Conservation (phyloP, 768 basidiomycete genomes). For the Psilocybe sp. region DNA sequence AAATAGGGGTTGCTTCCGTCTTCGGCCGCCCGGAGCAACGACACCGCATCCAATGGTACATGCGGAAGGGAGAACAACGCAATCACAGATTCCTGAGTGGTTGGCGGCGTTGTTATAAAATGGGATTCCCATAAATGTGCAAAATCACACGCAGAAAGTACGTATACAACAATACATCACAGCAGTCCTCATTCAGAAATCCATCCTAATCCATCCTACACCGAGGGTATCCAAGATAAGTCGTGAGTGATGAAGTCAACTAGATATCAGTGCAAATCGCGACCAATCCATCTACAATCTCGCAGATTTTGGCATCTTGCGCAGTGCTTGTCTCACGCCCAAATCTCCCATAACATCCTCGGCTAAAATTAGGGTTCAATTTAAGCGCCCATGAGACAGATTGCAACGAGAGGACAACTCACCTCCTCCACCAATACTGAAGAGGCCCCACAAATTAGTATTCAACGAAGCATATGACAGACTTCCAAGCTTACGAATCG, state of each 20-base stretch:
- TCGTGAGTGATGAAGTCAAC: background rate
- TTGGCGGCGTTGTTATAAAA: no score
- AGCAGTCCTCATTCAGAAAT: no score
- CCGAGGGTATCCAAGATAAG: no score
- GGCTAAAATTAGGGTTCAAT: conserved; percentile 32
- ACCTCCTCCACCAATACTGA: conserved; percentile 66
- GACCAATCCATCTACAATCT: conserved; percentile 5
- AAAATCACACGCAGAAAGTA: no score
- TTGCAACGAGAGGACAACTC: conserved; percentile 3
- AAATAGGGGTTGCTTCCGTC: no score
- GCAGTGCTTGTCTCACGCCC: conserved; percentile 70
- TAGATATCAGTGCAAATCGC: background rate
- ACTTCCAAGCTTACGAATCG: conserved; percentile 43
- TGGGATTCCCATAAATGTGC: no score
- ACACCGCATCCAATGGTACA: no score
- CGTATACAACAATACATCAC: no score
- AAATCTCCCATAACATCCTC: conserved; percentile 81
- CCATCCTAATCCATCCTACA: no score
- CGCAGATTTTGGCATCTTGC: conserved; percentile 18
- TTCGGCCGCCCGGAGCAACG: no score
- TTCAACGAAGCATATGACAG: background rate
- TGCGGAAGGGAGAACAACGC: no score
- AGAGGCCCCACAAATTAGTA: background rate
- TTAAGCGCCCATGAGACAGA: background rate
- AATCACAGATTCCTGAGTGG: no score